These are phyloP conservation scores for Paradendryphiella salina DNA, from an alignment of 2,329 filamentous ascomycete genomes.

Conservation along the genomic window DNA sequence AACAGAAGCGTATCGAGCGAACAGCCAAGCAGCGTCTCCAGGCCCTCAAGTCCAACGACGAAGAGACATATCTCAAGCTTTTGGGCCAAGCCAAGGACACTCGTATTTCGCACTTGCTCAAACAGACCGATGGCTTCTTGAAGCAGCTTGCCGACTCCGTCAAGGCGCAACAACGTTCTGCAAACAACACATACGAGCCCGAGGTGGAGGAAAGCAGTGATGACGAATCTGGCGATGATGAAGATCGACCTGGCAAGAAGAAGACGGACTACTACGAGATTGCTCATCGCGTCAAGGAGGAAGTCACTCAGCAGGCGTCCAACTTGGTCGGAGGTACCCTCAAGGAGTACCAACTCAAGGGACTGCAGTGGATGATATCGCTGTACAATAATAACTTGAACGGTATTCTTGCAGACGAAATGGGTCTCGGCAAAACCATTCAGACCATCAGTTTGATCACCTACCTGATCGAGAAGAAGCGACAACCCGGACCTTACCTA, in stretches of 20 bases:
- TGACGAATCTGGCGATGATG: constrained; percentile 68
- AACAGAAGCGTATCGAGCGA: constrained; percentile 96
- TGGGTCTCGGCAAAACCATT: constrained; percentile 99
- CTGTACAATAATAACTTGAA: constrained; percentile 99
- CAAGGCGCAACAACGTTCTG: constrained; percentile 86
- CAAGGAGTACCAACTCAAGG: constrained; percentile 98
- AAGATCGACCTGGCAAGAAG: constrained; percentile 65
- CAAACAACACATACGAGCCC: constrained; percentile 76
- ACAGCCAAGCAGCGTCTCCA: constrained; percentile 99
- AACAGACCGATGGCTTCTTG: constrained; percentile 96
- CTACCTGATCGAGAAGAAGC: constrained; percentile 94
- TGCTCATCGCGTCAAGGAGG: constrained; percentile 92
- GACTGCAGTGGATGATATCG: constrained; percentile 99
- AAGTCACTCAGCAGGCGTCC: constrained; percentile 77
- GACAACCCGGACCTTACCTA: constrained; percentile 86
- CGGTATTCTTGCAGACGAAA: constrained; percentile 96
- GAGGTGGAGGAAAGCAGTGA: constrained; percentile 56
- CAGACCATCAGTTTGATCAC: constrained; percentile 98
- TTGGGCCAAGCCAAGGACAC: constrained; percentile 99
- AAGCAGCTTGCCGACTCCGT: constrained; percentile 93
- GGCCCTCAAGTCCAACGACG: constrained; percentile 97
- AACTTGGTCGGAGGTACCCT: constrained; percentile 90
- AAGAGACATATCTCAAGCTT: constrained; percentile 97
- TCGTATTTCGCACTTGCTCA: constrained; percentile 94
- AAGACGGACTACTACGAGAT: constrained; percentile 99